These are phyloP conservation scores for Aspergillus fructus DNA, from an alignment of 2,329 filamentous ascomycete species.

Conservation along the genomic window DNA sequence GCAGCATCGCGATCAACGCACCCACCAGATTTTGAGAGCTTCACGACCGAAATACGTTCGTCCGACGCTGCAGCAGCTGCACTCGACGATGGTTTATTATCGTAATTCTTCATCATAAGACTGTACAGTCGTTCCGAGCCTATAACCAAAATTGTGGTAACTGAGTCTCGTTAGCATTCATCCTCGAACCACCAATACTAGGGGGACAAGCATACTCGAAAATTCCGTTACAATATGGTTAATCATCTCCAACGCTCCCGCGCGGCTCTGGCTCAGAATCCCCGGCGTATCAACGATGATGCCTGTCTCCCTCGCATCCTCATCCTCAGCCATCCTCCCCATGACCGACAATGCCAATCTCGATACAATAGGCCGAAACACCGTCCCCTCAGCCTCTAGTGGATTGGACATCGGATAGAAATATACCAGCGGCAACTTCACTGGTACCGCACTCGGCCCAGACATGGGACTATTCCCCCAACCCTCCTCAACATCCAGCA, in stretches of 20 bases:
- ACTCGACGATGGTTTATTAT: slow-evolving; percentile 48
- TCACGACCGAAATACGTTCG: slow-evolving; percentile 72
- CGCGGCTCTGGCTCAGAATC: slow-evolving; percentile 63
- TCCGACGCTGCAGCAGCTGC: slow-evolving; percentile 50
- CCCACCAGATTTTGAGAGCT: slow-evolving; percentile 81
- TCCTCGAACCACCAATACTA: background rate
- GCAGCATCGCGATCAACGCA: slow-evolving; percentile 72
- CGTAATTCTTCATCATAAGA: slow-evolving; percentile 71
- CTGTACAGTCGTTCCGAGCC: slow-evolving; percentile 75
- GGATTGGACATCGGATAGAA: slow-evolving; percentile 75
- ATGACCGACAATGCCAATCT: slow-evolving; percentile 76
- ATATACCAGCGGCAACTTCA: slow-evolving; percentile 89
- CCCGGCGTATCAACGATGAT: slow-evolving; percentile 84
- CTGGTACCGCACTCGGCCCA: slow-evolving; percentile 81
- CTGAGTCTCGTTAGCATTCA: slow-evolving; percentile 35
- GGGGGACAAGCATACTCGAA: slow-evolving; percentile 49
- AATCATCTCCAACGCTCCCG: slow-evolving; percentile 70
- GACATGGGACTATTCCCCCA: slow-evolving; percentile 91
- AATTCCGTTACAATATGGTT: slow-evolving; percentile 74
- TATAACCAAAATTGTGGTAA: slow-evolving; percentile 79
- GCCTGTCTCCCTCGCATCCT: slow-evolving; percentile 68
- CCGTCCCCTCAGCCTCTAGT: slow-evolving; percentile 64
- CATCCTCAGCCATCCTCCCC: slow-evolving; percentile 74
- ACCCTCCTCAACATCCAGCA: slow-evolving; percentile 83
- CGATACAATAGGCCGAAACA: slow-evolving; percentile 74